Base-by-base conservation (phyloP, 192 early-diverging fungal species). In the Geranomyces variabilis region DNA sequence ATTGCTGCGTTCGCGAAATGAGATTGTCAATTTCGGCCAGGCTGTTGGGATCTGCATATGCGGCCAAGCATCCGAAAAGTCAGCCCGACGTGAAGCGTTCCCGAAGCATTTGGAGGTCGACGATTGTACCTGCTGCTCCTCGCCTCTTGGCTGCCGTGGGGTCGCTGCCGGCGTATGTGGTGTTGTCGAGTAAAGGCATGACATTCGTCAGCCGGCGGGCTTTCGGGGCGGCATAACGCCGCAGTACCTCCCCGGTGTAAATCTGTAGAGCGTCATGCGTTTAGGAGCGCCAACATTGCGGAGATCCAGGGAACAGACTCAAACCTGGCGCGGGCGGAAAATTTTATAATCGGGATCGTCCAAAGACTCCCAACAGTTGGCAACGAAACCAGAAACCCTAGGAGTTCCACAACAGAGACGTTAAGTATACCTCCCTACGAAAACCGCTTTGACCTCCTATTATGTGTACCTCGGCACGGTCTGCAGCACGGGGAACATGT, bases 401-500 rank as follows among this genome's bases (percentile, higher is more conserved):
- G 14, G 12, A 41, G n/a, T n/a, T n/a, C n/a, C n/a, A 43, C 30
- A 22, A 53, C 51, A 53, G 17, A 24, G 4, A n/a, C 2, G n/a
- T n/a, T 17, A 53, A 53, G 51, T 15, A 53, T 53, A 17, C 3
- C 10, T 41, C 3, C 10, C 36, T 10, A 3, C 10, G 36, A 3
- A 41, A 41, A 41, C 5, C 36, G 36, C 5, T 41, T 41, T 7
- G 10, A 41, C 10, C 10, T 10, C 0, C 9, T 34, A 29, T 24
- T 10, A 34, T 41, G 34, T 28, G 19, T 28, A 47, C 66, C 76
- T 51, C 28, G 70, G 69, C 10, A 76, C 48, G 29, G 63, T 70
- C 67, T 86, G 78, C 49, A 89, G 65, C 0, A 89, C 87, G 14
- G 87, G 87, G 76, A 88, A 89, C 75, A 88, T 85, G 56, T 89